Percentiles rank a stretch among this genome's conserved stretches.
These are phyloP conservation scores for Sporobolus alterniflorus DNA, from an alignment of 202 grass and related monocot genomes.

Conservation along the genomic window DNA sequence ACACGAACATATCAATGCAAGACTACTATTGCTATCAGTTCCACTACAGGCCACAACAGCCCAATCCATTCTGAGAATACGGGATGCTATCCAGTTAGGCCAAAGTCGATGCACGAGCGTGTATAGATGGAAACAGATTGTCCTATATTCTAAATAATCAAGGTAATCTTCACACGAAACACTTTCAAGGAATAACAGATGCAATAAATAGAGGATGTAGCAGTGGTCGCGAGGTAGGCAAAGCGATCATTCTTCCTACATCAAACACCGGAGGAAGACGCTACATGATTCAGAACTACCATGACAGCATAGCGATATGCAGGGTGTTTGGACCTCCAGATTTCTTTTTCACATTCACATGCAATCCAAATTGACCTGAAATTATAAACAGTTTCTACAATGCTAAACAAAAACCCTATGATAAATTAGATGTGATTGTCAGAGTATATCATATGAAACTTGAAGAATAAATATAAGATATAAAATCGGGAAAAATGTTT, in stretches of 20 bases:
- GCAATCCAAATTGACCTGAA: neutral
- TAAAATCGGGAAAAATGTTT: neutral
- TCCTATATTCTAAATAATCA: too few relatives aligned
- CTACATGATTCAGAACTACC: neutral
- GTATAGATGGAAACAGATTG: too few relatives aligned
- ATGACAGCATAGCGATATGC: neutral
- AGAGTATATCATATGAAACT: neutral
- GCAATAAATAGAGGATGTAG: neutral
- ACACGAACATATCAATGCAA: too few relatives aligned
- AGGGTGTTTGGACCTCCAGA: neutral
- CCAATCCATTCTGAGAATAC: too few relatives aligned
- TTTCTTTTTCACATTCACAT: neutral
- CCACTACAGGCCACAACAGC: too few relatives aligned
- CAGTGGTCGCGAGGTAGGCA: neutral
- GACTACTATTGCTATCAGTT: too few relatives aligned
- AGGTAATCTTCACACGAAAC: too few relatives aligned
- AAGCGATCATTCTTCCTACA: neutral
- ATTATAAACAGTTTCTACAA: neutral
- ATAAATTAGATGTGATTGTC: neutral
- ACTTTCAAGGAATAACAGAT: too few relatives aligned
- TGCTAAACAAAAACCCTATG: too few relatives aligned
- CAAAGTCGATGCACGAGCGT: too few relatives aligned
- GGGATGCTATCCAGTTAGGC: too few relatives aligned
- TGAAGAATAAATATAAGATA: neutral
- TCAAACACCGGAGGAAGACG: neutral